A percentile compares a stretch with the other conserved stretches of the same genome.
Evolutionary conservation across 2,329 filamentous ascomycete genomes (phyloP).

Genomic region (Bipolaris gigantea): DNA sequence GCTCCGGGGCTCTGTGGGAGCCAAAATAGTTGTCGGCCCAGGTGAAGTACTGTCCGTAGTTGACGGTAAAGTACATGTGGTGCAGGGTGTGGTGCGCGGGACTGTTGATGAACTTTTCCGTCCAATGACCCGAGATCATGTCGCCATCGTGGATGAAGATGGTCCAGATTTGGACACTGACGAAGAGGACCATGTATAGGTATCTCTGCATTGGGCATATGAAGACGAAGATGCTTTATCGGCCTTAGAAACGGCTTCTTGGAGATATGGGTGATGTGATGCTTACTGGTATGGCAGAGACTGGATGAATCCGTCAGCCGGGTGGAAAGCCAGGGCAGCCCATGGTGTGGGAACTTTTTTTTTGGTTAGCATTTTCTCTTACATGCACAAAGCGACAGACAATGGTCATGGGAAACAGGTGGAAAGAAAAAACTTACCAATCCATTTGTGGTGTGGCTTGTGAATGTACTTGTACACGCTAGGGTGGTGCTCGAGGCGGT

Average conservation of each 20-base stretch:
- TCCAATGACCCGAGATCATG: slow-evolving; percentile 10
- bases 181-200: slow-evolving; percentile 11
- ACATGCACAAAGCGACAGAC: background rate
- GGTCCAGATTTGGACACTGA: slow-evolving; percentile 8
- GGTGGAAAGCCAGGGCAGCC: slow-evolving; percentile 12
- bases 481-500: slow-evolving; percentile 11
- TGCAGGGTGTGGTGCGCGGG: slow-evolving; percentile 10
- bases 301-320: slow-evolving; percentile 7
- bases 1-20: slow-evolving; percentile 6
- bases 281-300: slow-evolving; percentile 12
- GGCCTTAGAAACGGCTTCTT: background rate
- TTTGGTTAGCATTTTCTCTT: background rate
- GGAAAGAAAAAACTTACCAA: background rate
- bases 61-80: slow-evolving; percentile 13
- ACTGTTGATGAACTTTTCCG: slow-evolving; percentile 10
- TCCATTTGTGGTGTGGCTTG: slow-evolving; percentile 13
- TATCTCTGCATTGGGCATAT: slow-evolving; percentile 11
- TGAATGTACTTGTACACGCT: slow-evolving; percentile 12
- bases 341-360: slow-evolving; percentile 9
- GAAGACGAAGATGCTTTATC: slow-evolving; percentile 5
- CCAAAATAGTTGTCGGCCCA: slow-evolving; percentile 9
- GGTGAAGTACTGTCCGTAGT: slow-evolving; percentile 11
- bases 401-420: no score
- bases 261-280: background rate
- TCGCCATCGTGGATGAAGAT: slow-evolving; percentile 12